Evolutionary conservation across 2,329 filamentous ascomycete genomes (phyloP).

Genomic region (Botrytis hyacinthi): DNA sequence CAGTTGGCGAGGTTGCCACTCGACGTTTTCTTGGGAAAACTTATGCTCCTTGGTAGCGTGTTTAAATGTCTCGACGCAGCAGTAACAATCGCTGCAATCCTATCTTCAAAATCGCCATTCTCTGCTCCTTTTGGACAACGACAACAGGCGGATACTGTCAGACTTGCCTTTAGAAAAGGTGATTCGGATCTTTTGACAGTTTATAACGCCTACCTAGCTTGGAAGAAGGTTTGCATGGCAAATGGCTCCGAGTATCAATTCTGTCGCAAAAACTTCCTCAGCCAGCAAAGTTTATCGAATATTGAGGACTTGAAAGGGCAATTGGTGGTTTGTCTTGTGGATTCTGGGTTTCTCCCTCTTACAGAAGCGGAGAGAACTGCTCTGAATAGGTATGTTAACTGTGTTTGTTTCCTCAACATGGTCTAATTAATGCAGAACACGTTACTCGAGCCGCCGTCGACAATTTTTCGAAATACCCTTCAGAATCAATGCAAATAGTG

Average conservation of each 20-base stretch:
- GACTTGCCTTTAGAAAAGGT: constrained; percentile 74
- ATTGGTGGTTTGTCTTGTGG: constrained; percentile 77
- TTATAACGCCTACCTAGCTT: constrained; percentile 89
- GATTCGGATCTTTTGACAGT: constrained; percentile 91
- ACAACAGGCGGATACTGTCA: constrained; percentile 75
- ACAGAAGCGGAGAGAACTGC: constrained; percentile 68
- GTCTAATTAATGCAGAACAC: constrained; percentile 42
- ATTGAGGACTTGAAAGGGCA: constrained; percentile 97
- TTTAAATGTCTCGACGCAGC: constrained; percentile 92
- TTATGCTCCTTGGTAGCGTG: constrained; percentile 80
- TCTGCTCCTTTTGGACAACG: constrained; percentile 81
- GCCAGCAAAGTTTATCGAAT: constrained; percentile 80
- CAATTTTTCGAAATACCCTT: constrained; percentile 79
- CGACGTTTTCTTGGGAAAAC: constrained; percentile 91
- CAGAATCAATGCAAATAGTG: constrained; percentile 70
- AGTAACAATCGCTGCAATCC: constrained; percentile 85
- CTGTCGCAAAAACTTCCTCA: constrained; percentile 92
- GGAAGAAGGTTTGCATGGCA: constrained; percentile 77
- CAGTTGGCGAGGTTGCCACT: constrained; percentile 87
- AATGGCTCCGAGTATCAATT: constrained; percentile 77
- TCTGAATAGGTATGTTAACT: constrained; percentile 56
- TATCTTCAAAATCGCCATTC: constrained; percentile 95
- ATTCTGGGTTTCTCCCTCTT: constrained; percentile 78
- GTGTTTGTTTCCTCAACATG: background rate
- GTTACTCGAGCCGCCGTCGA: constrained; percentile 64